Base-by-base conservation (phyloP, 768 basidiomycete species). In the Pluteus cervinus region DNA sequence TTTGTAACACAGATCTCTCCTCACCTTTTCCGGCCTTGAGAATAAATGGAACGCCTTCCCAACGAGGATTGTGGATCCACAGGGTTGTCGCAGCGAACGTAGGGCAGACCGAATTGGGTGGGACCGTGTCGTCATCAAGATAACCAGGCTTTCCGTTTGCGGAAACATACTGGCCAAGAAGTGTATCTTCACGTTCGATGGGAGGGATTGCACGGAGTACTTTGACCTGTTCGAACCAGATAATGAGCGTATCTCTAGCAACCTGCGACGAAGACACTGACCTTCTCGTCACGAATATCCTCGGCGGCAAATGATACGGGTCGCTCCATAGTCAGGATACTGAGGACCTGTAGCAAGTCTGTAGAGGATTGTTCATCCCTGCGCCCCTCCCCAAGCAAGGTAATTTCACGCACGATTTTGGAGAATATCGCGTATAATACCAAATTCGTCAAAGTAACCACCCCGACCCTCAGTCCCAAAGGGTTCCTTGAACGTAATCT, bases 361-460 rank as follows among this genome's bases (percentile, higher is more conserved):
- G 53, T 22, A 26, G 36, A 32, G 17, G 5, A 42, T 39, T 44
- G 41, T 52, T 47, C 36, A 52, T 49, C n/a, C 40, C 36, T 15
- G 17, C 24, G 35, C 10, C 33, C 39, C 42, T 41, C 35, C 44
- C 43, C 41, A 25, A 42, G 17, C 31, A 33, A 28, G n/a, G 36
- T 23, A 33, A 32, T 31, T 39, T 23, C 22, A 76, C 93, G 64
- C 61, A 96, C 94, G 94, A 65, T 99, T 99, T 69, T 99, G 94
- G 56, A 93, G 69, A 42, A 99, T 73, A 61, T 99, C 94, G 55
- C 94, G 85, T 61, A 99, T 93, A 60, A 99, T 98, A 39, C 96
- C 96, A 63, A 97, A 99, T 64, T 98, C 93, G 60, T 99, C 94
- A 67, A 99, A 99, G 74, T 99, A 99, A 12, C 96, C 94, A n/a